phyloP scores from a whole-genome alignment of 192 early-diverging fungal species.

The Coemansia sp. region DNA sequence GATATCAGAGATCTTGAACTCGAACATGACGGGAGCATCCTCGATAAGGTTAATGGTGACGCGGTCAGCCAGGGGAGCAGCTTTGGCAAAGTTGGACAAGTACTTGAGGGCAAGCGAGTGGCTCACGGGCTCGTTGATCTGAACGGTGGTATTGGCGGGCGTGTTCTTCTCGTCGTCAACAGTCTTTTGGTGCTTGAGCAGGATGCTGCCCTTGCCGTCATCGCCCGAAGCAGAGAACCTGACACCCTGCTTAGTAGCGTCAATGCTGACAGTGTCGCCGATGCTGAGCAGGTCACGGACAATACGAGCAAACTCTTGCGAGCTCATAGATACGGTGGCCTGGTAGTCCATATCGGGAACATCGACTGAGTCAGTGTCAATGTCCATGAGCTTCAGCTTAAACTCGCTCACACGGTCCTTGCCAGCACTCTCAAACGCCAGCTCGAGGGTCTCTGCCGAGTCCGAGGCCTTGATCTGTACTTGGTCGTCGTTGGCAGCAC shows the following conservation, averaged over 20 bases:
- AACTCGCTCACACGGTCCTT: constrained; percentile 83
- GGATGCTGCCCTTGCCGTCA: constrained; percentile 78
- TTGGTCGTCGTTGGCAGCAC: constrained; percentile 88
- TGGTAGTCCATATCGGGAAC: constrained; percentile 96
- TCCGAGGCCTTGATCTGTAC: constrained; percentile 91
- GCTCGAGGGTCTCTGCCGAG: constrained; percentile 74
- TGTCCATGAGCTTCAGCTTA: constrained; percentile 98
- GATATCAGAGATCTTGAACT: constrained; percentile 87
- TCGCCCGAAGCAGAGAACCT: constrained; percentile 89
- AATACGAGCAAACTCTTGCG: constrained; percentile 89
- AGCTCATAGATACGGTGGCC: constrained; percentile 84
- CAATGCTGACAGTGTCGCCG: constrained; percentile 88
- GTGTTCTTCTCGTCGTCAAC: constrained; percentile 69
- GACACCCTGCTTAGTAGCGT: constrained; percentile 91
- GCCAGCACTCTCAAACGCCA: constrained; percentile 73
- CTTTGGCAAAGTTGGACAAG: constrained; percentile 93
- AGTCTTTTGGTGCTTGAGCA: constrained; percentile 70
- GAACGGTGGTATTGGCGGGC: constrained; percentile 64
- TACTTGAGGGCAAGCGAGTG: constrained; percentile 94
- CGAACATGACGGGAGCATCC: constrained; percentile 90
- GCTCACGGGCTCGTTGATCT: constrained; percentile 75
- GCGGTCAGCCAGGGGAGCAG: constrained; percentile 76
- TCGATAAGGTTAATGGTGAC: constrained; percentile 83
- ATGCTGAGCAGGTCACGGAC: constrained; percentile 82
- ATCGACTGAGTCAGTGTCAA: constrained; percentile 93